Base-by-base conservation (phyloP, 257 asterid genomes). In the Solanum chilense region DNA sequence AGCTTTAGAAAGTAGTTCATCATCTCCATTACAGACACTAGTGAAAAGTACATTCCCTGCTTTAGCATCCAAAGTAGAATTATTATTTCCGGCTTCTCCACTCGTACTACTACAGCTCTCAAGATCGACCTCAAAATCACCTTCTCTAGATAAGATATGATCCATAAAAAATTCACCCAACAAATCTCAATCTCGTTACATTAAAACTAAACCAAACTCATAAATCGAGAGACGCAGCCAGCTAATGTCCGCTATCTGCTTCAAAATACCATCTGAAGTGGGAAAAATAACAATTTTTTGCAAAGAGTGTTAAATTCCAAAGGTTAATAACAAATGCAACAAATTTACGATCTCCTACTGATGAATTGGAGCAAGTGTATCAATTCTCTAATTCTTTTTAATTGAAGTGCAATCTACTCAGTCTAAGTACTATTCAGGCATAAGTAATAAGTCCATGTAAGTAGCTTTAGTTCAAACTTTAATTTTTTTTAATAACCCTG, bases 71-170 rank as follows among this genome's bases (percentile, higher is more conserved):
- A 90, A 81, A 83, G 70, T 60, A 13, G 60, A 85, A 41, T 62
- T 70, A 89, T 90, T 87, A 64, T 84, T 85, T 87, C 35, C 89
- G 35, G 64, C 89, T 86, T 90, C 94, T 83, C 77, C 88, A 86
- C 86, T 89, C 49, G 82, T 20, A 71, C 75, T 86, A 60, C 87
- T 35, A 84, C 89, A 86, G 41, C 88, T 66, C 84, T 91, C 95
- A 29, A 94, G 91, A 87, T 94, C 96, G 49, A 91, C 90, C 49
- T 87, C 88, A 84, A 85, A 80, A 7, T 94, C 93, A 33, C 89
- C 87, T 58, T 90, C 96, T 86, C 90, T 90, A 88, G 80, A 83
- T 35, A 83, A 42, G 78, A 49, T 64, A 70, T 73, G 83, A 89
- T 91, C 94, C 94, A 93, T 93, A 23, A 44, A 27, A 69, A 82